Evolutionary conservation across 805 yeast species (phyloP).

Genomic region (Yueomyces sp.): DNA sequence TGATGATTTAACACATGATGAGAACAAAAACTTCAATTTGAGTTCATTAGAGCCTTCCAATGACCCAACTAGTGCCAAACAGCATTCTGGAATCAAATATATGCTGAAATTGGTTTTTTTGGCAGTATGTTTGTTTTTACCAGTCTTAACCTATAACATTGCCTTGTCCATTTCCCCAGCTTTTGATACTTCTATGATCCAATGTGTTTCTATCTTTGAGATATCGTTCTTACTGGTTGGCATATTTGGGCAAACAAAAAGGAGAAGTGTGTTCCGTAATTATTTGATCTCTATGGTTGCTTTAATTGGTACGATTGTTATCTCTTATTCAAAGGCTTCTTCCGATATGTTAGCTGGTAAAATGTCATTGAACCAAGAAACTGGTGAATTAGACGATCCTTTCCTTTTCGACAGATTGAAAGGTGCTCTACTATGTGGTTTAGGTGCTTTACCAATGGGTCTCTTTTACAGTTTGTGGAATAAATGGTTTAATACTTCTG

Average conservation of each 20-base stretch:
- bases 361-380: slow-evolving; percentile 18
- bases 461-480: slow-evolving; percentile 21
- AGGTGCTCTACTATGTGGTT: slow-evolving; percentile 22
- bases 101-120: slow-evolving; percentile 8
- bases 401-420: slow-evolving; percentile 24
- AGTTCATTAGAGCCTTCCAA: not conserved
- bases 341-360: slow-evolving; percentile 23
- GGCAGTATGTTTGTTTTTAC: slow-evolving; percentile 10
- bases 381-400: slow-evolving; percentile 24
- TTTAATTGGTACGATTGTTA: slow-evolving; percentile 16
- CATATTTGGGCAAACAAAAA: slow-evolving; percentile 17
- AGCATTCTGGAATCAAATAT: slow-evolving; percentile 1
- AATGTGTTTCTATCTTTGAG: slow-evolving; percentile 21
- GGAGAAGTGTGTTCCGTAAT: slow-evolving; percentile 15
- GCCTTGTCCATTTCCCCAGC: slow-evolving; percentile 20
- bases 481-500: slow-evolving; percentile 12
- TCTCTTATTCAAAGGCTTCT: slow-evolving; percentile 23
- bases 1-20: not conserved
- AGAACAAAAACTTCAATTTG: not conserved
- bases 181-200: slow-evolving; percentile 21
- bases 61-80: not conserved
- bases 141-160: slow-evolving; percentile 12
- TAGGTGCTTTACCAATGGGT: slow-evolving; percentile 20
- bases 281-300: slow-evolving; percentile 19
- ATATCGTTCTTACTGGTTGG: slow-evolving; percentile 21